Conservation (phyloP, 306 rosid species). For the Dalbergia cochinchinensis region DNA sequence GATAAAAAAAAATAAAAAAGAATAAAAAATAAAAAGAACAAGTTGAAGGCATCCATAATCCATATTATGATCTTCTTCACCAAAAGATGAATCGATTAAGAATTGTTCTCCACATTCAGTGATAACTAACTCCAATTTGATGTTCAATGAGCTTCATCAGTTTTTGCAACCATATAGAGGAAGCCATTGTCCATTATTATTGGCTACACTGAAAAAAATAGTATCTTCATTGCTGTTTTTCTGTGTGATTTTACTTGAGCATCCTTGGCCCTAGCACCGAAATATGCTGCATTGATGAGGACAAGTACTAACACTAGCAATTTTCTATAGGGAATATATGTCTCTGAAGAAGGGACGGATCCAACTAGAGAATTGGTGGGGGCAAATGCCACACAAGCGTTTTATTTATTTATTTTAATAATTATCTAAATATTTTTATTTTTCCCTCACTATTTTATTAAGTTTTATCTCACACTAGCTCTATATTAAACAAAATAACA, state of each 20-base stretch:
- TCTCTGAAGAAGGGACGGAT: neutral
- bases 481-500: too few relatives aligned
- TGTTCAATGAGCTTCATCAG: neutral
- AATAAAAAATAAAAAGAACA: too few relatives aligned
- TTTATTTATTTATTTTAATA: too few relatives aligned
- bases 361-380: too few relatives aligned
- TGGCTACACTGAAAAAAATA: too few relatives aligned
- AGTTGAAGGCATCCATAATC: neutral
- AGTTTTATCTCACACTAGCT: too few relatives aligned
- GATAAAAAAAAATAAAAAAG: neutral
- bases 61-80: neutral
- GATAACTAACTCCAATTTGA: constrained; percentile 5
- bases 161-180: too few relatives aligned
- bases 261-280: constrained; percentile 19
- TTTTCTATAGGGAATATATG: neutral
- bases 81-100: neutral
- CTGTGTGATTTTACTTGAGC: constrained; percentile 10
- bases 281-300: constrained; percentile 28
- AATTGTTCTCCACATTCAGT: neutral
- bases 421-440: too few relatives aligned
- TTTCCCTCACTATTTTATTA: too few relatives aligned
- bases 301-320: neutral
- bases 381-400: too few relatives aligned
- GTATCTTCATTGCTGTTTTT: neutral
- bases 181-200: too few relatives aligned